These are phyloP conservation scores for Trebouxia sp. DNA, from an alignment of 139 green algal species.

Conservation along the genomic window DNA sequence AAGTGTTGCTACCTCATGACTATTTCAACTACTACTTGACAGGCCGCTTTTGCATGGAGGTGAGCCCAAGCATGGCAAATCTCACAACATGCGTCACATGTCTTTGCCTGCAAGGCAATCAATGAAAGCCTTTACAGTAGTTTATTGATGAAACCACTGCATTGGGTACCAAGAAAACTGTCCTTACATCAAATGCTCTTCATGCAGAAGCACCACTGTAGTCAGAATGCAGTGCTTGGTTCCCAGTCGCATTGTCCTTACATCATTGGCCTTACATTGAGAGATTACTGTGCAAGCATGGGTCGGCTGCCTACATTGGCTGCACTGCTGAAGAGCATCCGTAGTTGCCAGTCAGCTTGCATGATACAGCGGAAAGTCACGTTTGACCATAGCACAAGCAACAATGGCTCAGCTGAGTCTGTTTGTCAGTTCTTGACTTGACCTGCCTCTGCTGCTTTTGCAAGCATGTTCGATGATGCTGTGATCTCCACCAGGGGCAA, in stretches of 20 bases:
- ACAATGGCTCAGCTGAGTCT: neutral
- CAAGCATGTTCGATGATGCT: neutral
- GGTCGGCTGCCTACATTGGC: too few relatives aligned
- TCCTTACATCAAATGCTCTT: too few relatives aligned
- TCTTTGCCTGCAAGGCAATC: neutral
- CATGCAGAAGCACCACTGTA: too few relatives aligned
- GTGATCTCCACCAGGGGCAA: neutral
- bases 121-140: too few relatives aligned
- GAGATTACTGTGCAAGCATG: too few relatives aligned
- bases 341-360: neutral
- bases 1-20: constrained; percentile 83
- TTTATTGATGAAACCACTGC: too few relatives aligned
- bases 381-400: neutral
- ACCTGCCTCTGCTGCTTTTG: neutral
- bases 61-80: neutral
- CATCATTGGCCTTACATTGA: too few relatives aligned
- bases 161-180: too few relatives aligned
- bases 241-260: too few relatives aligned
- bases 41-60: constrained; percentile 58
- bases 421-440: neutral
- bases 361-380: neutral
- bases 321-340: neutral
- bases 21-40: constrained; percentile 86
- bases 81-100: neutral
- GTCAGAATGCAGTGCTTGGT: too few relatives aligned